Base-by-base conservation (phyloP, 1,139 yeast genomes). In the Yamadazyma triangularis region DNA sequence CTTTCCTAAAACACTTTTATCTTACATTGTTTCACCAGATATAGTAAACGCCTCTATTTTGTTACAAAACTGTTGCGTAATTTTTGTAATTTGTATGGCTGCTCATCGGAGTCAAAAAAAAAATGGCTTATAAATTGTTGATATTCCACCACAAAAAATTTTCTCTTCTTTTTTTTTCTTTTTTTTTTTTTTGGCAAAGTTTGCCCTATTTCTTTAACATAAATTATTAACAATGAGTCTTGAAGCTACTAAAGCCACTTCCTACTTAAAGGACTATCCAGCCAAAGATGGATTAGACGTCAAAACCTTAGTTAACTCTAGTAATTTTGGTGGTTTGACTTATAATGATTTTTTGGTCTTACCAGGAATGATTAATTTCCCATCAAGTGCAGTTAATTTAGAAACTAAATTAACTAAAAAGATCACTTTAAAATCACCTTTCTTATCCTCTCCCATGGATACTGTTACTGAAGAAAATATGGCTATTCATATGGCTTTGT, bases 401-500 rank as follows among this genome's bases (percentile, higher is more conserved):
- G 95, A 88, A 50, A 75, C 95, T 44, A 83, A 75, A 60, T 73
- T 91, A 61, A 88, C 98, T 57, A 88, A 84, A 71, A 84, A 82
- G 55, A 91, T 91, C 69, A 67, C 93, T 35, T 73, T 91, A 63
- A 88, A 84, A 69, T 71, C 96, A 31, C 99, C 99, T 41, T 86
- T 91, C 50, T 91, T 91, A 42, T 89, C 97, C 23, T 87, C 96
- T 52, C 99, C 99, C 50, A 91, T 91, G 99, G 98, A 91, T 65
- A 91, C 98, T 32, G 98, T 91, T 42, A 93, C 99, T 37, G 99
- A 91, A 70, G 71, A 88, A 42, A 84, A 80, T 40, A 91, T 91
- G 99, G 98, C 99, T 45, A 91, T 93, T 51, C 81, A 88, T 67
- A 89, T 91, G 96, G 97, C 99, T 48, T 77, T 91, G 48, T 77